Percentiles rank a stretch among this genome's conserved stretches.
phyloP scores from a whole-genome alignment of 352 stramenopile genomes.

The Blastocystis sp. region DNA sequence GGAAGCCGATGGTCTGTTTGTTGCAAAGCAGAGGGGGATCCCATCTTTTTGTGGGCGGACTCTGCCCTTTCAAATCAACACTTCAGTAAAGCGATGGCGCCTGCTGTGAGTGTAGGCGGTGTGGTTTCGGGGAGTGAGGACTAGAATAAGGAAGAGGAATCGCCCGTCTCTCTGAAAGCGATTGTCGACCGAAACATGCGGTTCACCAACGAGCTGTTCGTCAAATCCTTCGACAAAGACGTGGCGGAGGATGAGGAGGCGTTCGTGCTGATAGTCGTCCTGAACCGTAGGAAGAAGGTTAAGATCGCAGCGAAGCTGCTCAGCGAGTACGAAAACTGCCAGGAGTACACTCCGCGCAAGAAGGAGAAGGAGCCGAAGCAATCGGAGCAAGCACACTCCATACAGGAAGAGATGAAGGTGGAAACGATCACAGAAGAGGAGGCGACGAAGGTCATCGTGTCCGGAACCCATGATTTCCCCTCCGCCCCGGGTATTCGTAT shows the following conservation, averaged over 20 bases:
- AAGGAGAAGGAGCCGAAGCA: neutral
- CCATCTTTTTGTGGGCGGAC: neutral
- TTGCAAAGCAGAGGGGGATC: neutral
- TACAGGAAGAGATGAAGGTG: conserved; percentile 37
- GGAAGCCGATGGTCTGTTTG: neutral
- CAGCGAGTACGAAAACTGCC: conserved; percentile 28
- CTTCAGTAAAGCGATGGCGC: neutral
- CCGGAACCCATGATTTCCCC: conserved; percentile 44
- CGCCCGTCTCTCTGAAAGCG: conserved; percentile 2
- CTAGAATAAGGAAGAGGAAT: neutral
- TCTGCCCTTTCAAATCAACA: neutral
- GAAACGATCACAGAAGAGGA: conserved; percentile 56
- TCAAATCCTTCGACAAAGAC: conserved; percentile 54
- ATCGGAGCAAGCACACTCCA: neutral
- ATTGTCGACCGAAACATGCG: conserved; percentile 11
- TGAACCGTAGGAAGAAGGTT: neutral
- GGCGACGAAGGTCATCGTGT: conserved; percentile 40
- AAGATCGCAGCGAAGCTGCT: conserved; percentile 14
- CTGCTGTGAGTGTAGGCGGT: neutral
- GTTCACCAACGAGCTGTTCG: conserved; percentile 45
- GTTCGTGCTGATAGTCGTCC: neutral
- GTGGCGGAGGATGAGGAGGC: conserved; percentile 38
- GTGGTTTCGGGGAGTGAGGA: neutral
- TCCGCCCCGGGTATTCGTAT: conserved; percentile 19
- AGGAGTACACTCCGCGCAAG: conserved; percentile 39